These are phyloP conservation scores for Umbelopsis sp. DNA, from an alignment of 192 early-diverging fungal species.

Conservation along the genomic window DNA sequence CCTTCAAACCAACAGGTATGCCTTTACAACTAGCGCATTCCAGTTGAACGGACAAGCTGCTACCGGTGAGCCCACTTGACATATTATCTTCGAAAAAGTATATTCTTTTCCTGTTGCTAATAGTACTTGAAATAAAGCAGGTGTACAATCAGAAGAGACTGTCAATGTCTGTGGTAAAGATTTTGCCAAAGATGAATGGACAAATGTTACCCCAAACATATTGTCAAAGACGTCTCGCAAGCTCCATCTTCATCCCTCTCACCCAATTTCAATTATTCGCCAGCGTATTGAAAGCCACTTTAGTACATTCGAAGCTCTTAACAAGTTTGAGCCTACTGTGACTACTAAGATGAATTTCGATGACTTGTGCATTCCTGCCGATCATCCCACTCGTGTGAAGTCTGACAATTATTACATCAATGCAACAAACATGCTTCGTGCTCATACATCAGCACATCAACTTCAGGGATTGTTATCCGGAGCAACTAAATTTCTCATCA, in stretches of 20 bases:
- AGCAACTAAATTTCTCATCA: conserved; percentile 76
- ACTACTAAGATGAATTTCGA: conserved; percentile 90
- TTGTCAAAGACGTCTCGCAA: conserved; percentile 73
- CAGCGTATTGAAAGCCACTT: conserved; percentile 78
- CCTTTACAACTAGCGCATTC: background rate
- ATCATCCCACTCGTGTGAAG: conserved; percentile 80
- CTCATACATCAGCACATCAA: conserved; percentile 96
- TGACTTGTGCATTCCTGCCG: conserved; percentile 75
- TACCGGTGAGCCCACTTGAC: background rate
- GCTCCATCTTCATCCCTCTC: conserved; percentile 75
- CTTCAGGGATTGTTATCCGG: conserved; percentile 69
- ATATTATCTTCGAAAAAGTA: background rate
- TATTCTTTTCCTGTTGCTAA: too few species aligned
- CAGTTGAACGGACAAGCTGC: background rate
- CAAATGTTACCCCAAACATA: conserved; percentile 79
- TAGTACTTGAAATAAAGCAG: background rate
- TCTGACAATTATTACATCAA: conserved; percentile 97
- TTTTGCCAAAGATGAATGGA: conserved; percentile 61
- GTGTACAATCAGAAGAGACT: conserved; percentile 8
- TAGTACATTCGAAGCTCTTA: conserved; percentile 58
- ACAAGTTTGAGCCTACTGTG: conserved; percentile 80
- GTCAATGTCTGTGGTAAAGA: conserved; percentile 43
- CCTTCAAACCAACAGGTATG: background rate
- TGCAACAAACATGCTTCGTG: conserved; percentile 72
- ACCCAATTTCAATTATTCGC: conserved; percentile 90